Evolutionary conservation across 768 basidiomycete genomes (phyloP), one percentile per base, ranked within the genome.

Genomic region (Mycena sanguinolenta): DNA sequence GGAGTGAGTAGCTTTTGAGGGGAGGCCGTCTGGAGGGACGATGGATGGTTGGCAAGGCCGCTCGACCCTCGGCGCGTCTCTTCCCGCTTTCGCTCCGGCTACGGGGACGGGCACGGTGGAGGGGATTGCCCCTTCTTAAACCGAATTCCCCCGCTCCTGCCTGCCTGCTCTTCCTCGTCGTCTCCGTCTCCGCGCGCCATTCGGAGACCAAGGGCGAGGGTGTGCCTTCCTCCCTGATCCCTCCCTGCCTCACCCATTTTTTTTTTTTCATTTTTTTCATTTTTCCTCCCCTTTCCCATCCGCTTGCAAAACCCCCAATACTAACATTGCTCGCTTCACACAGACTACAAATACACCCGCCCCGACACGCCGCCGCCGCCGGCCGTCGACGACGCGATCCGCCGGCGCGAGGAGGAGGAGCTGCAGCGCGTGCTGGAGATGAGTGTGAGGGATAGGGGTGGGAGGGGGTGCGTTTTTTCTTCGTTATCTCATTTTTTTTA

Each of bases 341-440:
- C 63, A 95, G 94, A 90, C 70, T 93, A 90, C 80, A 93, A 90
- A 73, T 95, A 94, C 70, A 89, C 92, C 58, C 76, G 82, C 17
- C 84, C 86, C 2, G 77, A 86, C 32, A 92, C 95, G 75, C 83
- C 90, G 19, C 85, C 89, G 4, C 93, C 94, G 0, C 91, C 89
- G 1, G 77, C 88, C 0, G 89, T 91, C 17, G 94, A 95, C 70
- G 95, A 95, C 70, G 95, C 94, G 16, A 88, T 90, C 50, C 88
- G 94, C 16, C 85, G 95, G 16, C 88, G 89, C 68, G 97, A 99
- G 77, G 97, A 98, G 76, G 97, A 97, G 76, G 97, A 99, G 74
- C 90, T 99, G 2, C 94, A 96, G 76, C 90, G 96, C 6, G 97
- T 92, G 0, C 85, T 99, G 30, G 96, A 97, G 77, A 91, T 98